These are phyloP conservation scores for Wickerhamomyces sp. DNA, from an alignment of 1,139 yeast species.

Conservation along the genomic window DNA sequence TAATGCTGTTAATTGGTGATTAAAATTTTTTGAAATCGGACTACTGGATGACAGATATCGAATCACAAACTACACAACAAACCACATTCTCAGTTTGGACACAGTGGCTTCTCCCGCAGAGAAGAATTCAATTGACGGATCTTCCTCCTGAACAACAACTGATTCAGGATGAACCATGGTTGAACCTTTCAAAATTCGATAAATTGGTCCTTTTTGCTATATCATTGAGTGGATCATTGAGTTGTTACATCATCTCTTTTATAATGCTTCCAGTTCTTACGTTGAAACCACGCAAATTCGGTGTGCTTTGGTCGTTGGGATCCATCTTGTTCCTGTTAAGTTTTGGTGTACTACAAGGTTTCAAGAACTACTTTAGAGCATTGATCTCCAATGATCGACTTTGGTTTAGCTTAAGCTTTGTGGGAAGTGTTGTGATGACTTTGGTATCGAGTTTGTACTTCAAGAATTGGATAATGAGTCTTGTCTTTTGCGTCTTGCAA, in stretches of 20 bases:
- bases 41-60: too few species aligned
- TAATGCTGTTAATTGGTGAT: too few species aligned
- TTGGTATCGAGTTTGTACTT: conserved; percentile 42
- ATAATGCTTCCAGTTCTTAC: conserved; percentile 52
- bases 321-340: conserved; percentile 51
- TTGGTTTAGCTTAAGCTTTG: conserved; percentile 44
- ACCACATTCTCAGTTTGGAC: too few species aligned
- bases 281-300: conserved; percentile 54
- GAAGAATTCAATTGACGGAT: background rate
- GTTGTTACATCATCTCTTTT: conserved; percentile 51
- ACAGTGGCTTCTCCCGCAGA: too few species aligned
- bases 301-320: conserved; percentile 57
- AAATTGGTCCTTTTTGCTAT: conserved; percentile 51
- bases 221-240: conserved; percentile 47
- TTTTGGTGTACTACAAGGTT: conserved; percentile 55
- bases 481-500: conserved; percentile 47
- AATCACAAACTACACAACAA: too few species aligned
- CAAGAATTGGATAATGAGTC: conserved; percentile 43
- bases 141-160: conserved; percentile 1
- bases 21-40: too few species aligned
- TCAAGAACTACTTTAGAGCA: conserved; percentile 41
- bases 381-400: conserved; percentile 46
- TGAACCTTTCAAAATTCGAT: conserved; percentile 49
- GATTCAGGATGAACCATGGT: conserved; percentile 2
- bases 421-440: conserved; percentile 45